These are phyloP conservation scores for Rosa lucieae DNA, from an alignment of 306 rosid species.

Conservation along the genomic window DNA sequence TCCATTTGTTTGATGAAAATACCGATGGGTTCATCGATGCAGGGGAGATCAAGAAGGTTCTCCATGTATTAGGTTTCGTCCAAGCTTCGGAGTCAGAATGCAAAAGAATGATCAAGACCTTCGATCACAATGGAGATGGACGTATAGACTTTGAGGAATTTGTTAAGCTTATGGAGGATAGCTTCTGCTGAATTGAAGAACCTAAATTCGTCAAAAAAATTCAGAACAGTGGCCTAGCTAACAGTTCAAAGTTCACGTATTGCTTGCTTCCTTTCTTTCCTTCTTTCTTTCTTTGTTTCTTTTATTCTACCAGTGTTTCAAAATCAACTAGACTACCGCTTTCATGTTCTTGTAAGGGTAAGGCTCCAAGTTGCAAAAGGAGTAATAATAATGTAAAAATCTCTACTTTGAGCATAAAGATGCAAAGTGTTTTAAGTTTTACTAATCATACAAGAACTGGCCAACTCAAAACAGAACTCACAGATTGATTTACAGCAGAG, in stretches of 20 bases:
- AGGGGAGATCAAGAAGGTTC: constrained; percentile 41
- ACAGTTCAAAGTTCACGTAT: neutral
- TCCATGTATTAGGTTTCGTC: constrained; percentile 35
- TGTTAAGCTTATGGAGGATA: constrained; percentile 33
- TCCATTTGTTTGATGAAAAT: constrained; percentile 47
- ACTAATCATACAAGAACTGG: neutral
- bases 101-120: constrained; percentile 40
- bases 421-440: neutral
- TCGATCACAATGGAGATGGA: constrained; percentile 48
- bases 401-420: neutral
- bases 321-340: neutral
- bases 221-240: neutral
- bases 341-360: neutral
- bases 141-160: constrained; percentile 46
- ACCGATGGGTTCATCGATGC: constrained; percentile 53
- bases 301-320: neutral
- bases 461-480: neutral
- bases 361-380: neutral
- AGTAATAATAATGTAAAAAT: neutral
- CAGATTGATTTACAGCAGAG: neutral
- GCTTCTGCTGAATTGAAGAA: constrained; percentile 25
- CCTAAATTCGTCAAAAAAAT: neutral
- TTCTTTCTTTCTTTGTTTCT: neutral
- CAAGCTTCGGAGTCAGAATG: constrained; percentile 36
- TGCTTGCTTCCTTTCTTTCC: neutral